phyloP scores from a whole-genome alignment of 2,329 filamentous ascomycete species.

The Scopulariopsis brevicaulis region DNA sequence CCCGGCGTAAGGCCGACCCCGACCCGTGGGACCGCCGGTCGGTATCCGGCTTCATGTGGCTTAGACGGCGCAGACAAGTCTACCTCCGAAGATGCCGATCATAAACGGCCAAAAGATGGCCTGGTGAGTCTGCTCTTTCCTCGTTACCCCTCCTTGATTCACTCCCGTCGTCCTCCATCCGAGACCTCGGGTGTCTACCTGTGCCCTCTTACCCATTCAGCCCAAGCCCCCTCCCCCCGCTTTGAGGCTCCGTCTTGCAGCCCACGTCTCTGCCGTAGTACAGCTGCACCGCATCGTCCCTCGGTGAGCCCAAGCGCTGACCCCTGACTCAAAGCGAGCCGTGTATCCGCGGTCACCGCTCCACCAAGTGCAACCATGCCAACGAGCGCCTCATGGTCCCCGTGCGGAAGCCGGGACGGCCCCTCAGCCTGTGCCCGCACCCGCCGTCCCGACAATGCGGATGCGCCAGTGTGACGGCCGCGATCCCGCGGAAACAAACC shows the following conservation, averaged over 20 bases:
- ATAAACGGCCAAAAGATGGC: constrained; percentile 64
- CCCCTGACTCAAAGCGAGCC: constrained; percentile 41
- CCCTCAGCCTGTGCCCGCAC: constrained; percentile 59
- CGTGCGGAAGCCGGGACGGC: constrained; percentile 61
- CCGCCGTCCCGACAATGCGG: constrained; percentile 48
- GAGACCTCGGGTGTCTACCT: background rate
- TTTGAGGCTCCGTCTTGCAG: background rate
- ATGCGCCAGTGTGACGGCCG: constrained; percentile 52
- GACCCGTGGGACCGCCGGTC: background rate
- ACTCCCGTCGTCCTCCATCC: background rate
- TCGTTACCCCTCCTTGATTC: background rate
- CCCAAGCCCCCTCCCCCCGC: too few species aligned
- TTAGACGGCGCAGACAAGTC: background rate
- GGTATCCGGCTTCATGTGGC: background rate
- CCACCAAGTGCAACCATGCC: constrained; percentile 61
- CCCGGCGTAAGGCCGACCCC: background rate
- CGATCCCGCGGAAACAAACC: constrained; percentile 46
- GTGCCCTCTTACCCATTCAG: background rate
- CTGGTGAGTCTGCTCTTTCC: constrained; percentile 42
- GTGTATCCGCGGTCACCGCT: constrained; percentile 66
- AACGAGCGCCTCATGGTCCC: constrained; percentile 57
- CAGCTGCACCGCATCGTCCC: background rate
- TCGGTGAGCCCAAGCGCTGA: background rate
- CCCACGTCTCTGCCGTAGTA: background rate
- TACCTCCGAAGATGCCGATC: constrained; percentile 40